Evolutionary conservation across 345 rosid species (phyloP).

Genomic region (Corchorus capsularis): DNA sequence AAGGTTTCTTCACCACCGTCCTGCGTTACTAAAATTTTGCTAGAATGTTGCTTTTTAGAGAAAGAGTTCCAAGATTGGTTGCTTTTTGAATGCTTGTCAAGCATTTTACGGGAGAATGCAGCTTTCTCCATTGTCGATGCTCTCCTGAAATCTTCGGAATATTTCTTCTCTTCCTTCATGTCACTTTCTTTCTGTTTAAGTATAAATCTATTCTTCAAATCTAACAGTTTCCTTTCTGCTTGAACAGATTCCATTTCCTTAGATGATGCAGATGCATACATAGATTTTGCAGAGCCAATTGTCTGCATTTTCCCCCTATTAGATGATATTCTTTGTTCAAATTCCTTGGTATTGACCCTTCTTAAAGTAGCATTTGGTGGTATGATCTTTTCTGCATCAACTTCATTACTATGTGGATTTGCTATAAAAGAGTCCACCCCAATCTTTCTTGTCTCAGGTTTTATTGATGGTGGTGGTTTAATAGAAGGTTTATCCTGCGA

Average conservation of each 20-base stretch:
- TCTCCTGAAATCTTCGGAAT: slow-evolving; percentile 28
- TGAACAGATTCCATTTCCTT: neutral
- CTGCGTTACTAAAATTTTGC: slow-evolving; percentile 21
- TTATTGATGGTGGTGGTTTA: slow-evolving; percentile 40
- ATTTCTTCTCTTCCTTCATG: slow-evolving; percentile 17
- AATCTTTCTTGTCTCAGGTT: slow-evolving; percentile 29
- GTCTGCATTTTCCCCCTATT: slow-evolving; percentile 18
- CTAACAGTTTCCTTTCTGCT: slow-evolving; percentile 13
- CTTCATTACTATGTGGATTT: slow-evolving; percentile 25
- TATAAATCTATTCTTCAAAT: slow-evolving; percentile 23
- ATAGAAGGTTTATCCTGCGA: slow-evolving; percentile 47
- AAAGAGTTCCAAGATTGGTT: slow-evolving; percentile 29
- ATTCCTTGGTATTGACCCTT: slow-evolving; percentile 14
- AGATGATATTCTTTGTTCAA: slow-evolving; percentile 4
- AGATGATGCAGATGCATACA: slow-evolving; percentile 14
- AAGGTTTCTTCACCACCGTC: slow-evolving; percentile 29
- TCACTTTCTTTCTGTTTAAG: slow-evolving; percentile 20
- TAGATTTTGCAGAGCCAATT: slow-evolving; percentile 16
- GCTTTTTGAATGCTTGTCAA: slow-evolving; percentile 23
- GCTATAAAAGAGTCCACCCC: slow-evolving; percentile 28
- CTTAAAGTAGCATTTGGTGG: slow-evolving; percentile 19
- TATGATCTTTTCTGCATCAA: slow-evolving; percentile 9
- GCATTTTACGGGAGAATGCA: slow-evolving; percentile 34
- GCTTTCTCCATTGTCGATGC: slow-evolving; percentile 27
- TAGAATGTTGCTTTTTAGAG: slow-evolving; percentile 30